These are phyloP conservation scores for Eutypella sp. DNA, from an alignment of 2,329 filamentous ascomycete genomes.

Conservation along the genomic window DNA sequence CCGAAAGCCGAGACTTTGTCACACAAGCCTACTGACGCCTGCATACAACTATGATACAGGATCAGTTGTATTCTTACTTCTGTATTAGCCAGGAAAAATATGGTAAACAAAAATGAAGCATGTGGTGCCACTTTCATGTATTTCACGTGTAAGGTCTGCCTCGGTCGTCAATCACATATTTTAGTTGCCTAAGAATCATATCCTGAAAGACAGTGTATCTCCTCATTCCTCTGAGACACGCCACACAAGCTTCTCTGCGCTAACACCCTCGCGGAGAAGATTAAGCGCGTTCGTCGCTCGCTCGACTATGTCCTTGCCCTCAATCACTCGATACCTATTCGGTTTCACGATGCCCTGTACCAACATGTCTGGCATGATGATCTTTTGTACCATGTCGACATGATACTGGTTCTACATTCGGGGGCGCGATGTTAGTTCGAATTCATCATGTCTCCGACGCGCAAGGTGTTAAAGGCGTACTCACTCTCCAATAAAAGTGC, in stretches of 20 bases:
- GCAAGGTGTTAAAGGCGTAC: constrained; percentile 12
- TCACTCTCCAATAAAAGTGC: constrained; percentile 46
- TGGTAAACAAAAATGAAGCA: no score
- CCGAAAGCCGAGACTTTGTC: no score
- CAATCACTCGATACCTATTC: constrained; percentile 36
- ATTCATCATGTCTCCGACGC: not conserved
- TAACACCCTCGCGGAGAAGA: constrained; percentile 32
- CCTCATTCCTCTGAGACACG: constrained; percentile 20
- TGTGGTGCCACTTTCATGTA: no score
- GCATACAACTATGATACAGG: no score
- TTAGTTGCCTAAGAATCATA: no score
- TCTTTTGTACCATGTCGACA: constrained; percentile 47
- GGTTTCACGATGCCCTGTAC: constrained; percentile 34
- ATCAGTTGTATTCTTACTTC: no score
- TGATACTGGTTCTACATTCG: constrained; percentile 46
- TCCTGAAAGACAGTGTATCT: no score
- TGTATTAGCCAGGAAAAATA: no score
- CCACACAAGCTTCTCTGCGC: constrained; percentile 38
- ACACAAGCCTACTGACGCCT: no score
- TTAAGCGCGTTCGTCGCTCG: constrained; percentile 34
- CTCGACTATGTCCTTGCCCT: constrained; percentile 34
- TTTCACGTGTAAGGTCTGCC: no score
- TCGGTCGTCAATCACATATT: no score
- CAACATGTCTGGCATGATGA: constrained; percentile 48
- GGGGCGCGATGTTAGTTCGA: constrained; percentile 3